A percentile compares a stretch with the other conserved stretches of the same genome.
These are phyloP conservation scores for Keqinozyma sinolaborantium DNA, from an alignment of 1,139 yeast species.

Conservation along the genomic window DNA sequence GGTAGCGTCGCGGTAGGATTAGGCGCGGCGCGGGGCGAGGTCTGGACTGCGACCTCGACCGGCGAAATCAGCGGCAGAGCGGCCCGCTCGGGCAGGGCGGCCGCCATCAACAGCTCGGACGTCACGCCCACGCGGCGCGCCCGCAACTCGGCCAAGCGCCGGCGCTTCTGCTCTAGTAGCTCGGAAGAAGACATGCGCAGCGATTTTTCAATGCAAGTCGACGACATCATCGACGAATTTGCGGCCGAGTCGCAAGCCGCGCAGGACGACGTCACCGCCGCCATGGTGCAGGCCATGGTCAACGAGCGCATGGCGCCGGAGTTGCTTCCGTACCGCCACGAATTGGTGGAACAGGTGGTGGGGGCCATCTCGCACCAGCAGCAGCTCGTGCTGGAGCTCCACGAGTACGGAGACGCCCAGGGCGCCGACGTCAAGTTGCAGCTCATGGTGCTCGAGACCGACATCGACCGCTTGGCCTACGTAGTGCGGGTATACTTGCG, in stretches of 20 bases:
- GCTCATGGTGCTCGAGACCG: conserved; percentile 84
- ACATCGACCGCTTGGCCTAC: conserved; percentile 81
- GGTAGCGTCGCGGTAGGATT: conserved; percentile 7
- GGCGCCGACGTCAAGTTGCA: conserved; percentile 72
- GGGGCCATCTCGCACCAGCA: conserved; percentile 63
- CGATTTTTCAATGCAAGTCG: conserved; percentile 40
- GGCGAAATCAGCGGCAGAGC: conserved; percentile 8
- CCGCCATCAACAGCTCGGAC: conserved; percentile 2
- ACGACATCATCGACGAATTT: conserved; percentile 65
- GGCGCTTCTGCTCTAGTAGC: conserved; percentile 40
- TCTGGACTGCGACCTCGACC: conserved; percentile 20
- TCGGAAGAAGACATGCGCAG: background rate
- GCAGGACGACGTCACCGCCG: conserved; percentile 30
- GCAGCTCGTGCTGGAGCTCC: conserved; percentile 64
- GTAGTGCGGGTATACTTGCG: conserved; percentile 76
- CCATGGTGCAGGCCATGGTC: conserved; percentile 67
- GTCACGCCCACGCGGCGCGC: conserved; percentile 22
- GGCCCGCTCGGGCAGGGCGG: background rate
- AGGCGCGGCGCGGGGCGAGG: conserved; percentile 7
- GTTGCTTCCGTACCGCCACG: conserved; percentile 65
- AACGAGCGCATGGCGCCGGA: conserved; percentile 87
- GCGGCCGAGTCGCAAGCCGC: conserved; percentile 25
- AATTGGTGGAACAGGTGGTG: conserved; percentile 55
- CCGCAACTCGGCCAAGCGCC: conserved; percentile 38
- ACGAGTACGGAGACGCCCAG: conserved; percentile 45